phyloP scores from a whole-genome alignment of 1,284 basidiomycete species.

The Cystobasidium sp. region DNA sequence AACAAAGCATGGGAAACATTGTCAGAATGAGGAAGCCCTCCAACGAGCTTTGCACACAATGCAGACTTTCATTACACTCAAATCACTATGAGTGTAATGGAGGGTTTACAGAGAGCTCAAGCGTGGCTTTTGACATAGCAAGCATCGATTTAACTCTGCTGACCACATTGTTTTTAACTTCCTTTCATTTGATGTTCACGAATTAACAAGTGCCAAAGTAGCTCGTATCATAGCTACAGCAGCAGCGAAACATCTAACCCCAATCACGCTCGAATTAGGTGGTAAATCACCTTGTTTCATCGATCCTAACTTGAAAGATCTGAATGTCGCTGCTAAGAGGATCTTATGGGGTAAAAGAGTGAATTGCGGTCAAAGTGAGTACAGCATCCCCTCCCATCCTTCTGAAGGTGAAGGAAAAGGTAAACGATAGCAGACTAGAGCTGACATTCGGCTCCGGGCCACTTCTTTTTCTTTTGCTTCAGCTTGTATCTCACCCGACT shows the following conservation, averaged over 20 bases:
- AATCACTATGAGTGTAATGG: too few species aligned
- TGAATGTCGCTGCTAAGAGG: slow-evolving; percentile 66
- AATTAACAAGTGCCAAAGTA: slow-evolving; percentile 67
- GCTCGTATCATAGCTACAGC: slow-evolving; percentile 78
- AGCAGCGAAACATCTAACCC: slow-evolving; percentile 83
- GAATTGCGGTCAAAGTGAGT: slow-evolving; percentile 71
- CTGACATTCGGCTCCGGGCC: slow-evolving; percentile 20
- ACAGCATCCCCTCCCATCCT: neutral
- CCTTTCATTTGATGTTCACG: too few species aligned
- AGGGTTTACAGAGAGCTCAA: too few species aligned
- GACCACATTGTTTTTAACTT: too few species aligned
- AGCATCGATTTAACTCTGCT: neutral
- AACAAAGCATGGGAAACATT: too few species aligned
- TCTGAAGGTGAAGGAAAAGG: too few species aligned
- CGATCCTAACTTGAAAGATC: slow-evolving; percentile 66
- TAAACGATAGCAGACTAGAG: neutral
- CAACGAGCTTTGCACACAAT: too few species aligned
- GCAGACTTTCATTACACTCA: too few species aligned
- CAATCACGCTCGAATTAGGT: slow-evolving; percentile 75
- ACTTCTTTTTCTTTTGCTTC: slow-evolving; percentile 45
- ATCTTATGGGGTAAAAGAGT: slow-evolving; percentile 79
- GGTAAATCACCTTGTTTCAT: slow-evolving; percentile 84
- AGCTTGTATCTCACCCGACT: slow-evolving; percentile 71
- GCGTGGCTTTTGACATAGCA: too few species aligned
- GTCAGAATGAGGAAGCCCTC: too few species aligned